Evolutionary conservation across 2,329 filamentous ascomycete species (phyloP).

Genomic region (Fusarium secorum): DNA sequence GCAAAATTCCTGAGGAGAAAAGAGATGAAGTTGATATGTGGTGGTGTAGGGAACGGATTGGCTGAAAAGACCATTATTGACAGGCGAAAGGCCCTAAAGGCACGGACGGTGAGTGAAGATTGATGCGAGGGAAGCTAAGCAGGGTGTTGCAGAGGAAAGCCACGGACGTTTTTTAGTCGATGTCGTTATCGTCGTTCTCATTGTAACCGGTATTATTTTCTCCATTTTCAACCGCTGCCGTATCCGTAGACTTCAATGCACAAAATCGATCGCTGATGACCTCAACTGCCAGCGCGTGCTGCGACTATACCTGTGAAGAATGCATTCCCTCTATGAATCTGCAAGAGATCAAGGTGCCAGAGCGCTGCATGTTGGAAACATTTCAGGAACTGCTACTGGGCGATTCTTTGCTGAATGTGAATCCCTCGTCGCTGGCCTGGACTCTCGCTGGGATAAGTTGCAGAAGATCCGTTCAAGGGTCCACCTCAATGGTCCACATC

Average conservation of each 20-base stretch:
- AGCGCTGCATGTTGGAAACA: conserved; percentile 25
- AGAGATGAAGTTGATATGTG: conserved; percentile 16
- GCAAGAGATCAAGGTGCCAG: conserved; percentile 18
- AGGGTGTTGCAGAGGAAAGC: conserved; percentile 17
- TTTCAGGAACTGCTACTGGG: conserved; percentile 37
- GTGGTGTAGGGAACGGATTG: conserved; percentile 27
- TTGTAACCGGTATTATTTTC: conserved; percentile 17
- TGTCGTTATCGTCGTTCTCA: conserved; percentile 24
- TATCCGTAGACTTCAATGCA: conserved; percentile 15
- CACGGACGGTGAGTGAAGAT: conserved; percentile 12
- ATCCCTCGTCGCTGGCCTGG: conserved; percentile 17
- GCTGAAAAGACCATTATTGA: conserved; percentile 18
- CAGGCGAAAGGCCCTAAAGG: not conserved
- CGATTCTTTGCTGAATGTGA: conserved; percentile 19
- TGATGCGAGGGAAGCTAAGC: conserved; percentile 33
- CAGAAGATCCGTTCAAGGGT: conserved; percentile 32
- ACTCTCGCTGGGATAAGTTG: conserved; percentile 36
- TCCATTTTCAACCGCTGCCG: not conserved
- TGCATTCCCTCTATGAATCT: not conserved
- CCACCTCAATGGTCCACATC: conserved; percentile 20
- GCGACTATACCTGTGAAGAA: not conserved
- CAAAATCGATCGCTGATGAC: not conserved
- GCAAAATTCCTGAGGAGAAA: conserved; percentile 19
- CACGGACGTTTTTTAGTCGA: conserved; percentile 24
- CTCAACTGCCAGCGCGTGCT: conserved; percentile 1